Evolutionary conservation across 768 basidiomycete genomes (phyloP), one percentile per base, ranked within the genome.

Genomic region (Termitomyces sp.): DNA sequence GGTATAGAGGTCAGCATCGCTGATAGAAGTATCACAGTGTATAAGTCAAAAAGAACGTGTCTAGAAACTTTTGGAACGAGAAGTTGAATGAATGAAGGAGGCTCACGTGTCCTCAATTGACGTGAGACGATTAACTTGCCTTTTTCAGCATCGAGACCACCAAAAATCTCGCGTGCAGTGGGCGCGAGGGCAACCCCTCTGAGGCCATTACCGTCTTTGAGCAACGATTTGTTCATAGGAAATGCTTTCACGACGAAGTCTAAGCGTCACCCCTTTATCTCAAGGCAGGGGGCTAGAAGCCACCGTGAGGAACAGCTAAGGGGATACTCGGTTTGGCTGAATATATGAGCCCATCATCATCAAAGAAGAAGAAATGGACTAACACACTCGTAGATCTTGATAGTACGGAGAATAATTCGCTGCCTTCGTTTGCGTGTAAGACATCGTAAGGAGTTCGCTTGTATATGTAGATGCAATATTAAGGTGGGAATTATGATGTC

Each of bases 1-100:
- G 46, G 47, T 60, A 66, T 55, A 70, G 38, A 44, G 10, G 50
- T 50, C 43, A 60, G 37, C 48, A 50, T 50, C 12, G 38, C 23
- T 17, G 54, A 46, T 37, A 10, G 43, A 17, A 26, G 23, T 15
- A 23, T 26, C 26, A 28, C 26, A 50, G 28, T 28, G 44, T 46
- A 30, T 26, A 30, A 46, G 3, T 50, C 26, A 41, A 15, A 41
- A 51, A 40, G 38, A n/a, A 28, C 19, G 47, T 30, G 45, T 37
- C 35, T 46, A 8, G 46, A 26, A 28, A 28, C 43, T 8, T 35
- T 26, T 37, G n/a, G 10, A 9, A 31, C 44, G 14, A 38, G 35
- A 44, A 54, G 37, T 41, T 21, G 46, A 31, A 53, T 5, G 30
- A 50, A 50, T 1, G 41, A 44, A 35, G 31, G 14, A 19, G 6